phyloP scores from a whole-genome alignment of 768 basidiomycete genomes.

The Pleurotus tuber-regium region DNA sequence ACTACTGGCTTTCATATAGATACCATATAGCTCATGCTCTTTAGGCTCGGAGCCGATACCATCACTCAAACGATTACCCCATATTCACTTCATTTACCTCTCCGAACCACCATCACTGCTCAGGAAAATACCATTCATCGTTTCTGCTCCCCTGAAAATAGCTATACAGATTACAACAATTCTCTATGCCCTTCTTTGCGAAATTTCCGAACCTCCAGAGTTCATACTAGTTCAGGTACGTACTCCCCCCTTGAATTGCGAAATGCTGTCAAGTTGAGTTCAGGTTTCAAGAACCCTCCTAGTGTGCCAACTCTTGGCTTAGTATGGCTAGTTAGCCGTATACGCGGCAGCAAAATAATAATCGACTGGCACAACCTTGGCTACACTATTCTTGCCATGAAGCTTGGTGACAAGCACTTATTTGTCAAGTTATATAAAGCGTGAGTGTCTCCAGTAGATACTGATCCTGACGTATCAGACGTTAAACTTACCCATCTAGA shows the following conservation, averaged over 20 bases:
- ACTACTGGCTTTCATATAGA: background rate
- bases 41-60: conserved; percentile 78
- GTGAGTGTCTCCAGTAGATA: conserved; percentile 49
- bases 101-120: conserved; percentile 57
- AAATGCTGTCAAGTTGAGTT: too few relatives aligned
- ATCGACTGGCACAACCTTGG: conserved; percentile 99
- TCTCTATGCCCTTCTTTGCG: conserved; percentile 56
- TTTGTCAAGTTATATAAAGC: conserved; percentile 74
- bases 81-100: conserved; percentile 66
- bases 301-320: conserved; percentile 91
- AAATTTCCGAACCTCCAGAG: conserved; percentile 67
- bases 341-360: conserved; percentile 81
- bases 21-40: background rate
- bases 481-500: too few relatives aligned
- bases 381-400: conserved; percentile 86
- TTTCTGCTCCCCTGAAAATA: conserved; percentile 83
- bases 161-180: conserved; percentile 64
- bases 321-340: conserved; percentile 66
- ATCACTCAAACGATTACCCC: conserved; percentile 64
- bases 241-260: conserved; percentile 6
- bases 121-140: conserved; percentile 55
- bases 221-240: conserved; percentile 89
- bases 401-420: conserved; percentile 63
- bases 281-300: conserved; percentile 77
- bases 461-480: too few relatives aligned